Evolutionary conservation across 2,329 filamentous ascomycete genomes (phyloP).

Genomic region (Zymoseptoria ardabiliae): DNA sequence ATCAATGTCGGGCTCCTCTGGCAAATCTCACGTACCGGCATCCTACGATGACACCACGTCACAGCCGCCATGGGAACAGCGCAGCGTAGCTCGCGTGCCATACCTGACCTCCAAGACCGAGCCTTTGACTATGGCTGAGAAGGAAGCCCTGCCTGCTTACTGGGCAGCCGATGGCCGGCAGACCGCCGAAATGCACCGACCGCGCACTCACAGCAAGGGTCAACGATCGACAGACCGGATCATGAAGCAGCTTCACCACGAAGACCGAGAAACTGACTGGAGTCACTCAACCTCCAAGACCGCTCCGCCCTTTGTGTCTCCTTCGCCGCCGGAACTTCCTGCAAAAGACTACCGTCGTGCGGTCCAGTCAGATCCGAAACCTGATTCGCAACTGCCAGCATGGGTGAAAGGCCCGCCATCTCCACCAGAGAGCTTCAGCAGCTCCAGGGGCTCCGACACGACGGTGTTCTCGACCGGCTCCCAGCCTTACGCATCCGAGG

Average conservation of each 20-base stretch:
- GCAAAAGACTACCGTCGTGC: not conserved
- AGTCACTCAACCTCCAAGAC: not conserved
- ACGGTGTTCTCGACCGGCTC: not conserved
- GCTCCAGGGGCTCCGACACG: not conserved
- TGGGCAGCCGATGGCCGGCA: constrained; percentile 2
- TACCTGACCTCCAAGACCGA: constrained; percentile 9
- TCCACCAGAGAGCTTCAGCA: constrained; percentile 11
- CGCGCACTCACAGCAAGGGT: not conserved
- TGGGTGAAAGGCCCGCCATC: constrained; percentile 9
- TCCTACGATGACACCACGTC: not conserved
- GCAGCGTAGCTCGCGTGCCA: constrained; percentile 11
- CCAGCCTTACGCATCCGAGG: not conserved
- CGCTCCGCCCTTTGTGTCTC: not conserved
- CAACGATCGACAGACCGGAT: not conserved
- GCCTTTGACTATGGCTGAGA: constrained; percentile 4
- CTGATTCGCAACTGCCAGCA: constrained; percentile 4
- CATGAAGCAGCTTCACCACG: not conserved
- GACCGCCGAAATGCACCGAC: not conserved
- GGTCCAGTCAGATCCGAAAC: constrained; percentile 5
- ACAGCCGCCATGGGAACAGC: constrained; percentile 15
- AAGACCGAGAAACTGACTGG: not conserved
- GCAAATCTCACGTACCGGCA: not conserved
- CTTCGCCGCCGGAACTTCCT: constrained; percentile 4
- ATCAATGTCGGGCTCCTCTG: not conserved
- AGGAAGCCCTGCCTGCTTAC: constrained; percentile 2